Base-by-base conservation (phyloP, 202 grass and related monocot species). In the Carex arenaria region DNA sequence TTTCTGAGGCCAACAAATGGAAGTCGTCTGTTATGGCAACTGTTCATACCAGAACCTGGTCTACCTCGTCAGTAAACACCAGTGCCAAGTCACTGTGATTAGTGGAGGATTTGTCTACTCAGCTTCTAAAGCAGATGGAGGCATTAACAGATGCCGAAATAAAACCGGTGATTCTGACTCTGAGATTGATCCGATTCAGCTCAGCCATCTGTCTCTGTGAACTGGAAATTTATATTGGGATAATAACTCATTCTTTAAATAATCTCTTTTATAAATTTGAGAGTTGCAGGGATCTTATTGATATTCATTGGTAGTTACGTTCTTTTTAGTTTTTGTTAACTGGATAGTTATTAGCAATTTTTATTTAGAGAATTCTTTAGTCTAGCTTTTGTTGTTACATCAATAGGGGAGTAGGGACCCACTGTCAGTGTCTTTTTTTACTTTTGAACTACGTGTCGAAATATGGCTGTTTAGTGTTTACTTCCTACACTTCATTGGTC, bases 201-300 rank as follows among this genome's bases (percentile, higher is more conserved):
- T 67, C 8, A 3, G 54, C 2, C 61, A 81, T 20, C 20, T 67
- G 20, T 14, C 61, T 38, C 61, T 67, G 3, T 81, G 79, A 61
- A 54, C 79, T 42, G 79, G 52, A 22, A 81, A 67, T 34, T 54
- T 81, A 19, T 61, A 81, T 81, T 81, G 54, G 38, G 38, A 40
- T 40, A 40, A 67, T n/a, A 36, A 36, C 13, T 66, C 36, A 28
- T 81, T 81, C 79, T 64, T 81, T 49, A 47, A 81, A 52, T 59
- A 7, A 31, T 67, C 9, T 80, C 10, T 32, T 66, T 11, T 67
- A 32, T 43, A 42, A 43, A n/a, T n/a, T 13, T n/a, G 4, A 42
- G 66, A 40, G 32, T 69, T 10, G 7, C 7, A 0, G 7, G 7
- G 15, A 14, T 28, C 22, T 55, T 7, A 20, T 68, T 40, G 18